A percentile compares a stretch with the other conserved stretches of the same genome.
Conservation (phyloP, 148 eudicot species). For the Suaeda aralocaspica region DNA sequence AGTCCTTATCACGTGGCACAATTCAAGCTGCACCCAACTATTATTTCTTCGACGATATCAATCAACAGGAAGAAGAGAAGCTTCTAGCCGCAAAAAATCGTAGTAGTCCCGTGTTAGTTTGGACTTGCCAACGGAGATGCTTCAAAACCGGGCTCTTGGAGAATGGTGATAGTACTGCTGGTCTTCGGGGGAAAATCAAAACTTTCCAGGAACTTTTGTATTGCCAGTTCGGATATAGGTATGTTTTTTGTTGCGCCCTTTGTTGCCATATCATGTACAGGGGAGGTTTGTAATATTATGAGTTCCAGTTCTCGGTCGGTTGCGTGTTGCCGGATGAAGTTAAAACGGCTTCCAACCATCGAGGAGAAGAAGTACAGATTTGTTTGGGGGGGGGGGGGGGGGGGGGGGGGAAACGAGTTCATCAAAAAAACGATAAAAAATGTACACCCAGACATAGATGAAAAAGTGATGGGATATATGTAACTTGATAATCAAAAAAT, state of each 20-base stretch:
- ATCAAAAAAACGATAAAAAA: conserved; percentile 1
- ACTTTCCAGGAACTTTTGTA: conserved; percentile 89
- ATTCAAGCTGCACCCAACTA: conserved; percentile 55
- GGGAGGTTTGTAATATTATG: conserved; percentile 46
- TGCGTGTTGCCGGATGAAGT: conserved; percentile 26
- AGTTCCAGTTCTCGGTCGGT: conserved; percentile 31
- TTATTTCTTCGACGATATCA: conserved; percentile 76
- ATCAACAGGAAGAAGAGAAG: conserved; percentile 86
- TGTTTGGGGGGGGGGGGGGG: too few relatives aligned
- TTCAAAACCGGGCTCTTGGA: conserved; percentile 70
- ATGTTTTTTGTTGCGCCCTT: conserved; percentile 11
- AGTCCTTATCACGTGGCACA: conserved; percentile 64
- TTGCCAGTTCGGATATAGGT: conserved; percentile 57
- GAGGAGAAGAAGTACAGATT: conserved; percentile 30
- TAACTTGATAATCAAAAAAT: conserved; percentile 22
- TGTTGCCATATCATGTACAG: conserved; percentile 49
- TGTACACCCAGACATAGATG: conserved; percentile 17
- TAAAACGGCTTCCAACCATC: conserved; percentile 27
- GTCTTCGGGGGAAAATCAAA: conserved; percentile 73
- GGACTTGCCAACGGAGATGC: conserved; percentile 56
- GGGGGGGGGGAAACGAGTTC: conserved; percentile 8
- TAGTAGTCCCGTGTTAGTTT: conserved; percentile 64
- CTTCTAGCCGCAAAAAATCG: conserved; percentile 55
- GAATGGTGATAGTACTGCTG: conserved; percentile 89
- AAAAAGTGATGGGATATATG: conserved; percentile 16